Evolutionary conservation across 1,284 basidiomycete species (phyloP).

Genomic region (Schizophyllum commune): DNA sequence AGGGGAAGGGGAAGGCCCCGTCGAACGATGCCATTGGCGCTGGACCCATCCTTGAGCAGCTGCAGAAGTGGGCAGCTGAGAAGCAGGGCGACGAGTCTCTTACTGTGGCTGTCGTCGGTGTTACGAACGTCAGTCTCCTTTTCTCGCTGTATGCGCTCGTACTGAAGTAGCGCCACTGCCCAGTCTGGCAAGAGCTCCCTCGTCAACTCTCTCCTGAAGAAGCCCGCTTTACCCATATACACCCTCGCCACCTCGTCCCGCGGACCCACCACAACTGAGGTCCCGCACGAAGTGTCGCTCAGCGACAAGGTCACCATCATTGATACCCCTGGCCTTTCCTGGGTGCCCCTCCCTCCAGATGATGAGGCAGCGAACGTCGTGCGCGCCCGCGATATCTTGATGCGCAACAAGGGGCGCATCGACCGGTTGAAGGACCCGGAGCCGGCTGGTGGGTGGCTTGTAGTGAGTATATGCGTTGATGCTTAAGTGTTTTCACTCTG

Average conservation of each 20-base stretch:
- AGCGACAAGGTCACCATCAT: conserved; percentile 54
- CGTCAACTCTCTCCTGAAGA: conserved; percentile 65
- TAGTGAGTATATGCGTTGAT: conserved; percentile 2
- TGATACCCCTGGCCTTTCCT: conserved; percentile 81
- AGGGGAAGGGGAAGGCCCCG: conserved; percentile 41
- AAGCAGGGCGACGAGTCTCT: conserved; percentile 41
- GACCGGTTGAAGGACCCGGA: conserved; percentile 85
- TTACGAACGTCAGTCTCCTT: too few relatives aligned
- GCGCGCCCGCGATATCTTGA: conserved; percentile 63
- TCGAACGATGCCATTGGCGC: conserved; percentile 52
- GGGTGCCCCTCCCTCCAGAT: conserved; percentile 35
- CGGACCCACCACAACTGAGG: conserved; percentile 63
- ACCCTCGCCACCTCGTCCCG: conserved; percentile 43
- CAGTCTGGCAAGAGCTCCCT: conserved; percentile 79
- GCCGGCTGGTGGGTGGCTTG: conserved; percentile 51
- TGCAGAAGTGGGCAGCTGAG: conserved; percentile 38
- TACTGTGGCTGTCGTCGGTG: conserved; percentile 66
- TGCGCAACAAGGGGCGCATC: conserved; percentile 80
- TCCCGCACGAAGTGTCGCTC: conserved; percentile 56
- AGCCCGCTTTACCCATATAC: conserved; percentile 56
- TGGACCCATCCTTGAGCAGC: conserved; percentile 37
- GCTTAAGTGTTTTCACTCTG: conserved; percentile 1
- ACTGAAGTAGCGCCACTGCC: background rate
- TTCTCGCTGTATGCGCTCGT: too few relatives aligned
- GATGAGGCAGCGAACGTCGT: conserved; percentile 35